Base-by-base conservation (phyloP, 495 filamentous ascomycete genomes). In the Penicillium bovifimosum region DNA sequence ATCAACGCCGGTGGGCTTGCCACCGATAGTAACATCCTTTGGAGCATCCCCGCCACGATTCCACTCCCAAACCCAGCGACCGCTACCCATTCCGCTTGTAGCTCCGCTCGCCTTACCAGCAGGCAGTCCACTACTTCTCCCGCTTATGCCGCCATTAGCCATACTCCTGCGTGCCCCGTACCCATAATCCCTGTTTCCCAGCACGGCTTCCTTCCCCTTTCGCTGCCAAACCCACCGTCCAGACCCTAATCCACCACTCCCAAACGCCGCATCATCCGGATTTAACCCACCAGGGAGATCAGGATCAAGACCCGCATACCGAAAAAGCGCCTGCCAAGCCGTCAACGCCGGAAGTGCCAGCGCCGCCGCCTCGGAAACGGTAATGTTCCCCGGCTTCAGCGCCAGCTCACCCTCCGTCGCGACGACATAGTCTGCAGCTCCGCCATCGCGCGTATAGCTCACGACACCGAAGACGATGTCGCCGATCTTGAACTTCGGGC, bases 291-390 rank as follows among this genome's bases (percentile, higher is more conserved):
- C 17, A 17, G 54, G 44, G 2, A 52, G 33, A 33, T 61, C 53
- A 16, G 67, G 61, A 47, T 74, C 53, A 35, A 74, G 42, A 13
- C 67, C 70, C 3, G 65, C 74, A 60, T 82, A 75, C 11, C 61
- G 65, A 55, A 85, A 84, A n/a, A 85, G 67, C 7, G 76, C 79
- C 52, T 84, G 78, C 74, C 74, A 84, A 5, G 79, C 82, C 39
- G 77, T 82, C 40, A 80, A 54, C 11, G 71, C 77, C 1, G 74
- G 73, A 42, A 83, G 54, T 0, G 83, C 81, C 16, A 82, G 70
- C 0, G 75, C 67, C 3, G 78, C 78, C 13, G 76, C 76, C 41
- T 82, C 72, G 9, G 66, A 71, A 47, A 74, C 76, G 8, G 54
- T 63, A 38, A 83, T 63, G 49, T 68, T 75, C 18, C 52, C 53